phyloP scores from a whole-genome alignment of 305 asterid genomes.

The Fraxinus paxiana region DNA sequence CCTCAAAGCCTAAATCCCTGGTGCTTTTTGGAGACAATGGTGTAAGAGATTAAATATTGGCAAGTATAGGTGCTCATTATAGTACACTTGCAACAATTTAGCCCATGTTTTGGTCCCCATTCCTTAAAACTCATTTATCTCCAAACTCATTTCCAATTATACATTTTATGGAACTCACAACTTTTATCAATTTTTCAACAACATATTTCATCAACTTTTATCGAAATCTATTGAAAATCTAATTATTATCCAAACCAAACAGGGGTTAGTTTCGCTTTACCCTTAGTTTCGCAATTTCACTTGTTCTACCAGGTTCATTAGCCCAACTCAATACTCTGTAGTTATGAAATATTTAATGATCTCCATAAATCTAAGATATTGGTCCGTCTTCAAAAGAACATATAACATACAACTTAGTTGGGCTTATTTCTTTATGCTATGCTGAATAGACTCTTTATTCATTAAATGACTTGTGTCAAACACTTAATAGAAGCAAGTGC shows the following conservation, averaged over 20 bases:
- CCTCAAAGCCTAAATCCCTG: background rate
- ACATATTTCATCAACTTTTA: no score
- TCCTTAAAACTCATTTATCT: background rate
- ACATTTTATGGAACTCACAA: no score
- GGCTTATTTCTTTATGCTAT: background rate
- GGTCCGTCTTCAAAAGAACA: background rate
- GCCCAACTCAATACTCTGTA: background rate
- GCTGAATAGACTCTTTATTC: background rate
- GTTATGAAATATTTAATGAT: background rate
- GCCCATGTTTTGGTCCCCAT: background rate
- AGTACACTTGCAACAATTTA: background rate
- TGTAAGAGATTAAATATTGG: background rate
- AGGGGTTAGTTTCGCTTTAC: background rate
- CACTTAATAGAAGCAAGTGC: background rate
- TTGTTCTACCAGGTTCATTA: background rate
- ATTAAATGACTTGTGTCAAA: background rate
- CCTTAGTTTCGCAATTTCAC: background rate
- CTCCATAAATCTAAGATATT: background rate
- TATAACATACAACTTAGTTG: background rate
- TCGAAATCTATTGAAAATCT: no score
- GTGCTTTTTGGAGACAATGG: background rate
- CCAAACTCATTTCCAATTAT: background rate
- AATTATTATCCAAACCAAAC: no score
- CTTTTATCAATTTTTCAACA: no score
- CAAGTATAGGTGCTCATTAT: background rate